Base-by-base conservation (phyloP, 805 yeast species). In the baker's yeast (Saccharomyces cerevisiae) region DNA sequence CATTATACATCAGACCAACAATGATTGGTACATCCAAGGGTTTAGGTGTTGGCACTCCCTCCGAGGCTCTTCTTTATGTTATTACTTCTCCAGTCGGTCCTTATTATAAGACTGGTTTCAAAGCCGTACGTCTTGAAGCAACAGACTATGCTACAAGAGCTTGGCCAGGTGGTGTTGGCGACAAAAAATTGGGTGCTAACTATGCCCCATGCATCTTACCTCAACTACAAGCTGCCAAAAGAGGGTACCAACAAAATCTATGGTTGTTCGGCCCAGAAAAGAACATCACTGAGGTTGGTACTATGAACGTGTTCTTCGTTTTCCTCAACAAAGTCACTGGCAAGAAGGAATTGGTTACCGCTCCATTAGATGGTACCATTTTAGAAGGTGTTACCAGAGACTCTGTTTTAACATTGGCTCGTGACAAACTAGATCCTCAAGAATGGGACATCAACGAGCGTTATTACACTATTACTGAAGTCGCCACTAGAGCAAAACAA, bases 101-200 rank as follows among this genome's bases (percentile, higher is more conserved):
- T 27, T 94, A 92, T 80, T 89, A 87, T 75, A 79, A 86, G 66
- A 87, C 96, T 21, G 97, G 98, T 21, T 92, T 92, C 83, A 90
- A 91, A 75, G 97, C 98, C 46, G 96, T 94, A 53, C 79, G 82
- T 57, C 79, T 94, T 60, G 97, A 92, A 75, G 97, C 98, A 61
- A 91, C 97, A 36, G 96, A 89, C 69, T 84, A 88, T 64, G 96
- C 96, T 51, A 91, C 91, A 32, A 87, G 99, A 77, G 98, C 99
- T 30, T 92, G 98, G 98, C 98, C 98, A 69, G 96, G 96, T 67
- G 99, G 98, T 72, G 90, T 84, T 64, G 99, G 99, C 74, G 87
- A 92, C 81, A 85, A 82, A 73, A 92, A 92, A 75, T 82, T 92
- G 66, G 99, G 99, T 73, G 97, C 96, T 57, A 92, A 92, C 78